Evolutionary conservation across 257 asterid genomes (phyloP), one percentile per base, ranked within the genome.

Genomic region (Cruciata laevipes): DNA sequence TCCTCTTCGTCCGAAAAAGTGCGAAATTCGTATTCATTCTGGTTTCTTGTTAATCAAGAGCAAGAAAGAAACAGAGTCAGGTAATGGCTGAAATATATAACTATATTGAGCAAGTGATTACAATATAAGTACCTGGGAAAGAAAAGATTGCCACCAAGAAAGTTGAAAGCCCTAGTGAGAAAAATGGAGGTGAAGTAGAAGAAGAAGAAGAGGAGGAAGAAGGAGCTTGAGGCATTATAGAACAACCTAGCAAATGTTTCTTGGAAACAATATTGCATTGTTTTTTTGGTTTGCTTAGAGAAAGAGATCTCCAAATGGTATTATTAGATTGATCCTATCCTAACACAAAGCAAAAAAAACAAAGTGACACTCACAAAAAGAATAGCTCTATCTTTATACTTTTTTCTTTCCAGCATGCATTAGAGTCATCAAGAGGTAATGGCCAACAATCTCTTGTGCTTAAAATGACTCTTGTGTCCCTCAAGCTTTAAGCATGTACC

Each of bases 131-230:
- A 89, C 98, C 97, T 89, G 69, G 74, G 86, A 81, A 79, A 76
- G 68, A 87, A 86, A 6, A 88, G 88, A 69, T 83, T 84, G 75
- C 88, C 98, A 42, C 96, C 98, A 60, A 89, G 77, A 76, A 87
- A 84, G 71, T 69, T 68, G 84, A 91, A 86, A 69, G 87, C 52
- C 65, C 80, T 83, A 66, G 86, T 77, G 61, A 91, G 92, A 17
- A 85, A 79, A 70, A 89, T 82, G 83, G 95, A 89, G 67, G 90
- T 80, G 86, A 87, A 59, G 63, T 91, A 86, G 78, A 88, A 83
- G 86, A 89, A 84, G 79, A 89, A 60, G 78, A 82, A 69, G 77
- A 91, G 81, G 40, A 91, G 96, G 33, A 79, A 81, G 75, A 85
- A 83, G 63, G 89, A 83, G 75, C 78, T 72, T 0, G 98, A 91